Evolutionary conservation across 2,329 filamentous ascomycete genomes (phyloP), one percentile per base, ranked within the genome.

Genomic region (Trichophyton schoenleinii): DNA sequence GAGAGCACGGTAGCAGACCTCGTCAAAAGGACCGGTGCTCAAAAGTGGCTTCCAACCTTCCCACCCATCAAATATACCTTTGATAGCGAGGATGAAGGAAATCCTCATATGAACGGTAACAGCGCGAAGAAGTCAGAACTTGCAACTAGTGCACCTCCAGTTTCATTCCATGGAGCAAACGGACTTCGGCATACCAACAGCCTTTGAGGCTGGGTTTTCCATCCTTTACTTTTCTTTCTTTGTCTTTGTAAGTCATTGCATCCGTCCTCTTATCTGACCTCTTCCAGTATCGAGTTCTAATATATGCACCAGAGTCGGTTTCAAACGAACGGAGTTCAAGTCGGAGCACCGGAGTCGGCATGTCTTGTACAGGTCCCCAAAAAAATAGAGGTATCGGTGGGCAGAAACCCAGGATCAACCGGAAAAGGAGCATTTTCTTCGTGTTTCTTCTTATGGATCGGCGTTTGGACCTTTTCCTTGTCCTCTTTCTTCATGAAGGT

Each of bases 1-100:
- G 48, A 60, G 25, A 67, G 64, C 15, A 63, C 61, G 13, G 66
- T 72, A 15, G 53, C 60, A 9, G 62, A 64, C 8, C 41, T 68
- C 38, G 66, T 63, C 20, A 63, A 66, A 5, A 36, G 44, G 20
- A 64, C 65, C 20, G 66, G 65, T 25, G 69, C 64, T 36, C 55
- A 62, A 20, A 59, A 64, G 18, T 67, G 65, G 65, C 41, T 48
- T 22, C 63, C 62, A 28, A 61, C 31, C 38, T 60, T 38, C 11
- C 15, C 18, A 44, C 58, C 20, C n/a, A n/a, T 55, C 52, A 60
- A 34, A 31, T 34, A 36, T 18, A 22, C 34, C 2, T 11, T 61
- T 38, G 53, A 49, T 31, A 28, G 31, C 15, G 42, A 44, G 25
- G 38, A 55, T 18, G 44, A 57, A 25, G 57, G 60, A 44, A 57